A percentile compares a stretch with the other conserved stretches of the same genome.
Conservation (phyloP, 495 filamentous ascomycete species). For the Glutinoglossum americanum region DNA sequence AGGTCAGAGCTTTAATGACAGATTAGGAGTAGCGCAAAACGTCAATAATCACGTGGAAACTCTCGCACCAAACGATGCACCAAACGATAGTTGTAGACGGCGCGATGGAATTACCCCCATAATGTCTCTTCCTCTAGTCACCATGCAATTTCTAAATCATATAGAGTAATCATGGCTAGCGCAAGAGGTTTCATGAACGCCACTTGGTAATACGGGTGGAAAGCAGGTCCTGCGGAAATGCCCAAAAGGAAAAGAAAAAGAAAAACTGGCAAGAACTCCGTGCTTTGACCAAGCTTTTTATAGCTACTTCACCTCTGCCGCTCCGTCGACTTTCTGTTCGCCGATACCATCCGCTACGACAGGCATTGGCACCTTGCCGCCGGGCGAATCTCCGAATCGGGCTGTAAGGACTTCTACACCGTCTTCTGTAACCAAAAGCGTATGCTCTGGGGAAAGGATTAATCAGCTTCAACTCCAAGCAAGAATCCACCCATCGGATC, state of each 20-base stretch:
- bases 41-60: background rate
- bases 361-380: slow-evolving; percentile 59
- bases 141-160: background rate
- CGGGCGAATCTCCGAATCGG: slow-evolving; percentile 57
- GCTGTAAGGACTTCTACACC: slow-evolving; percentile 90
- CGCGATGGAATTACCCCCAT: too few species aligned
- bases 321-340: too few species aligned
- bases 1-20: background rate
- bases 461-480: background rate
- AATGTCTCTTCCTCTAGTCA: background rate
- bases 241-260: too few species aligned
- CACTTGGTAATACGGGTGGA: too few species aligned
- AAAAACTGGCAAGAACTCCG: too few species aligned
- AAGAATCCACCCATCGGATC: slow-evolving; percentile 2
- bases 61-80: too few species aligned
- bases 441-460: slow-evolving; percentile 46
- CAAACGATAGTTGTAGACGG: too few species aligned
- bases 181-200: background rate
- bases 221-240: too few species aligned
- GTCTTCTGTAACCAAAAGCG: slow-evolving; percentile 76
- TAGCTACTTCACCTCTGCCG: too few species aligned
- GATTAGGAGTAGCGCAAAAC: background rate
- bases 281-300: too few species aligned
- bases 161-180: background rate
- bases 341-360: slow-evolving; percentile 3